Base-by-base conservation (phyloP, 2,329 filamentous ascomycete species). In the Aureobasidium lini region DNA sequence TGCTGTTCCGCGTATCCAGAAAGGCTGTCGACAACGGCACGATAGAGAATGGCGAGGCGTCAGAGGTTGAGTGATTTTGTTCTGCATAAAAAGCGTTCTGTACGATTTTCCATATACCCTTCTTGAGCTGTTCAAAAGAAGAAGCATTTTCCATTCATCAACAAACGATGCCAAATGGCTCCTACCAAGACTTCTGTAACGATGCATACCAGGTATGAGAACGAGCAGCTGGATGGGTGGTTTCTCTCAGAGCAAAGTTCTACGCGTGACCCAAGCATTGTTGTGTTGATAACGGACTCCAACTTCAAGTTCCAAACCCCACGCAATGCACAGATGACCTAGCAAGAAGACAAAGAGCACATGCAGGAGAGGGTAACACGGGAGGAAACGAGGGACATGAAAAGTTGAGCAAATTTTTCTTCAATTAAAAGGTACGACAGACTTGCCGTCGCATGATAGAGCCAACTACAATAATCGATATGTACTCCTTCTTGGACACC, bases 1-100 rank as follows among this genome's bases (percentile, higher is more conserved):
- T 94, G 28, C 81, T 96, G 9, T 95, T 96, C 69, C 91, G 96
- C 71, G 83, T 96, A 36, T 83, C 88, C 8, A 63, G 64, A 46
- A 66, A 65, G 40, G 57, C 42, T n/a, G 32, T 54, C n/a, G 60
- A 52, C 10, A 34, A 43, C 28, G 56, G 18, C 7, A 39, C 42
- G 18, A 46, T 28, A 47, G 34, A 46, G 39, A 15, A 23, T 29
- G 42, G 13, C n/a, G 53, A 57, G 9, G 53, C 4, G 42, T 16
- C 40, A 37, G 52, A 56, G 13, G 52, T 44, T 7, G 52, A 56
- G 52, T 44, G 52, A 44, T 23, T 23, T 23, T 40, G 15, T 56
- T 10, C 32, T 53, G 49, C 49, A 32, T 42, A 53, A 53, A 53
- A 53, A 53, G 49, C 49, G 49, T 32, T 40, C 9, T 23, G 49